These are phyloP conservation scores for Daldinia eschscholtzii DNA, from an alignment of 2,329 filamentous ascomycete genomes.

Conservation along the genomic window DNA sequence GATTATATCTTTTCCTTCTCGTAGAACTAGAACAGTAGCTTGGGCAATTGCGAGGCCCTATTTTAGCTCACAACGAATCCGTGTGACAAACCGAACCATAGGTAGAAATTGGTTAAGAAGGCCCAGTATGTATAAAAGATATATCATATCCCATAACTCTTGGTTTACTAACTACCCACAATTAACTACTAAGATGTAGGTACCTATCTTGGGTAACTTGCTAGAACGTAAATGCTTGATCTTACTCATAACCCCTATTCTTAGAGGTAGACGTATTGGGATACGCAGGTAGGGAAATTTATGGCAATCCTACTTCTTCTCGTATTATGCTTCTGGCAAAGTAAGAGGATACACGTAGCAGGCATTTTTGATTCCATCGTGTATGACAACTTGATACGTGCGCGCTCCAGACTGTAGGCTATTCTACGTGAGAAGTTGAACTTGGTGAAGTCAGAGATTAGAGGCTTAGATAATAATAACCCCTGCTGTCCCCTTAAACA, in stretches of 20 bases:
- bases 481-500: not conserved
- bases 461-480: not conserved
- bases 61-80: too few relatives aligned
- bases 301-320: not conserved
- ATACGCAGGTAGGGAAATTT: not conserved
- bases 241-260: conserved; percentile 1
- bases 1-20: too few relatives aligned
- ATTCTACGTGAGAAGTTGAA: not conserved
- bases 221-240: not conserved
- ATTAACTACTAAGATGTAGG: too few relatives aligned
- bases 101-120: too few relatives aligned
- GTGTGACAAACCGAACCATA: too few relatives aligned
- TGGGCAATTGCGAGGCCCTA: too few relatives aligned
- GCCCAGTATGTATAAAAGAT: too few relatives aligned
- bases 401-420: not conserved
- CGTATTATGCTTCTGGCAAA: not conserved
- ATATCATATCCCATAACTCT: too few relatives aligned
- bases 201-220: not conserved
- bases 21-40: too few relatives aligned
- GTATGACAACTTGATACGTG: not conserved
- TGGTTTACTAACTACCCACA: too few relatives aligned
- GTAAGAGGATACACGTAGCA: not conserved
- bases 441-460: not conserved
- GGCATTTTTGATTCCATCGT: not conserved
- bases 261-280: not conserved